Conservation (phyloP, 768 basidiomycete species). For the Gymnopilus junonius region DNA sequence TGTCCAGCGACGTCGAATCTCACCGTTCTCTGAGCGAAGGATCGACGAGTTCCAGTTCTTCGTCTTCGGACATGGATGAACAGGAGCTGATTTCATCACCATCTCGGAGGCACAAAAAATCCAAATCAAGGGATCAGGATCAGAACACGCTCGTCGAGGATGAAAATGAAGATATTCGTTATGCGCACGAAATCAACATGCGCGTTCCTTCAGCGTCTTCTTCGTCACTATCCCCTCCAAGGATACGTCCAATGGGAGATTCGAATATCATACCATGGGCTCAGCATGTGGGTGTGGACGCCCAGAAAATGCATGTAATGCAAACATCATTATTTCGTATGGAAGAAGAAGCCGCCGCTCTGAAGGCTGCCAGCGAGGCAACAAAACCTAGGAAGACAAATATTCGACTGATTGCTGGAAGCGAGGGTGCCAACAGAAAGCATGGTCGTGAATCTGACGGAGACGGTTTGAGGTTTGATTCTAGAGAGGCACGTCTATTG, state of each 20-base stretch:
- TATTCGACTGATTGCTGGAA: conserved; percentile 37
- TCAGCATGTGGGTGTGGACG: conserved; percentile 75
- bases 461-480: conserved; percentile 63
- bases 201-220: conserved; percentile 37
- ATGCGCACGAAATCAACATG: conserved; percentile 47
- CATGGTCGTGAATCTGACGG: conserved; percentile 82
- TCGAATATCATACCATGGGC: conserved; percentile 72
- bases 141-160: conserved; percentile 57
- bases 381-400: conserved; percentile 29
- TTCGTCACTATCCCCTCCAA: conserved; percentile 39
- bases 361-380: conserved; percentile 56
- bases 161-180: conserved; percentile 54
- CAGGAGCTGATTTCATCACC: conserved; percentile 44
- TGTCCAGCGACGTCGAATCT: conserved; percentile 30
- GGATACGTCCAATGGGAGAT: conserved; percentile 39
- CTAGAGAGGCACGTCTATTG: conserved; percentile 57
- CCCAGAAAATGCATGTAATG: conserved; percentile 92
- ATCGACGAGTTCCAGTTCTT: conserved; percentile 39
- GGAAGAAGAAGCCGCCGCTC: conserved; percentile 72
- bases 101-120: conserved; percentile 23
- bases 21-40: conserved; percentile 33
- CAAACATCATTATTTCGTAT: conserved; percentile 84
- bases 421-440: conserved; percentile 54
- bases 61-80: conserved; percentile 54
- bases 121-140: conserved; percentile 22